Evolutionary conservation across 495 filamentous ascomycete species (phyloP).

Genomic region (Trichoderma asperelloides): DNA sequence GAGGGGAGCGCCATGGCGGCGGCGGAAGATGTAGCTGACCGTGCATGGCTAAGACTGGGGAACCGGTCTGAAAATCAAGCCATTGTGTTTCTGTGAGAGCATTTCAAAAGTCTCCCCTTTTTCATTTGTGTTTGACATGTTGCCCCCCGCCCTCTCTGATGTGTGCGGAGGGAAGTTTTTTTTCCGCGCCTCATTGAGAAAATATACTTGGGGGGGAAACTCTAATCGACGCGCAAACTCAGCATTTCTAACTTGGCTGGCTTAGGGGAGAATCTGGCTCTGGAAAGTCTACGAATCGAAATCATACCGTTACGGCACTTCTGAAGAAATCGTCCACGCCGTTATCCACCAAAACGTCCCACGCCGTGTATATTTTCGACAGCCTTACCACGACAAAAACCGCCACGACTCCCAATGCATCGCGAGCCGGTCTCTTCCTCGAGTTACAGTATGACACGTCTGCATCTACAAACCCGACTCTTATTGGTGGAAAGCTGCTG

Average conservation of each 20-base stretch:
- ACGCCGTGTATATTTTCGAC: slow-evolving; percentile 91
- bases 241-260: slow-evolving; percentile 16
- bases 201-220: background rate
- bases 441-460: slow-evolving; percentile 93
- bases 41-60: slow-evolving; percentile 78
- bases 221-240: background rate
- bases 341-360: slow-evolving; percentile 82
- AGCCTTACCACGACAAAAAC: slow-evolving; percentile 97
- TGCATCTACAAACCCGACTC: slow-evolving; percentile 64
- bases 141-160: background rate
- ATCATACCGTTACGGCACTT: slow-evolving; percentile 75
- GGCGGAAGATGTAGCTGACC: slow-evolving; percentile 78
- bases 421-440: slow-evolving; percentile 88
- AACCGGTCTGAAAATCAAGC: slow-evolving; percentile 88
- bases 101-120: background rate
- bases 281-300: slow-evolving; percentile 88
- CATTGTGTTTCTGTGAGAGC: slow-evolving; percentile 74
- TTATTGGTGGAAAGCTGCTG: slow-evolving; percentile 89
- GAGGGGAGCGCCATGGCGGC: slow-evolving; percentile 80
- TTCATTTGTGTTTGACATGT: background rate
- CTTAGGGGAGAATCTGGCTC: slow-evolving; percentile 85
- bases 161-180: too few species aligned
- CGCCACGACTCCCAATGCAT: slow-evolving; percentile 85
- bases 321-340: slow-evolving; percentile 85
- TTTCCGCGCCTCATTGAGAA: background rate